Base-by-base conservation (phyloP, 108 stramenopile species). In the Schizochytrium sp. region DNA sequence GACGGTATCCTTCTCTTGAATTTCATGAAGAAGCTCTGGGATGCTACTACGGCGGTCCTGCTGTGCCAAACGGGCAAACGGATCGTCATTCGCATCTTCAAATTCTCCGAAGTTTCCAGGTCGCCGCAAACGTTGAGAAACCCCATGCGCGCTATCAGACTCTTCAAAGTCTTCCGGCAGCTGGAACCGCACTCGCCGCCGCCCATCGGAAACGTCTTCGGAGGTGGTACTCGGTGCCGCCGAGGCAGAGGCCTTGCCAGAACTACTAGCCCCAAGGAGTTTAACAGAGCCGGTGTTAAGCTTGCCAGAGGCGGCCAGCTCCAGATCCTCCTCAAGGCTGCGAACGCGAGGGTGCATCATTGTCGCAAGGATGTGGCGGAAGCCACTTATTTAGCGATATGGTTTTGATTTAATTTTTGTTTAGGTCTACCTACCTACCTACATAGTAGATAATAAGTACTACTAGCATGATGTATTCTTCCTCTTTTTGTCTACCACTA, bases 161-260 rank as follows among this genome's bases (percentile, higher is more conserved):
- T 60, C 59, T 17, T 60, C 59, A n/a, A 19, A 17, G 55, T 83
- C 76, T 2, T 83, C 76, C 76, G 76, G 76, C 12, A 83, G 28
- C 53, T 17, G 50, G 28, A 83, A 83, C 45, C 76, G 76, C 76
- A 83, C 76, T 56, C 53, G 47, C 17, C 76, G 76, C 53, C 76
- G 64, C 64, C 15, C 64, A 8, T 15, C 28, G 28, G 28, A 28
- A 28, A 28, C 28, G 28, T 28, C 28, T 28, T 28, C 28, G 28
- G 28, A 28, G 28, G 28, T 28, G 28, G 28, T 28, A 28, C 28
- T 28, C 28, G 28, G 28, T 28, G 28, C 28, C 28, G 28, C 28
- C 28, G 28, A 28, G 28, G 28, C 28, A 28, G 28, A 28, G 28
- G 28, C 59, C 59, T 60, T 60, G 1, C 19, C 59, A n/a, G 17